Evolutionary conservation across 2,329 filamentous ascomycete genomes (phyloP).

Genomic region (Colletotrichum cuscutae): DNA sequence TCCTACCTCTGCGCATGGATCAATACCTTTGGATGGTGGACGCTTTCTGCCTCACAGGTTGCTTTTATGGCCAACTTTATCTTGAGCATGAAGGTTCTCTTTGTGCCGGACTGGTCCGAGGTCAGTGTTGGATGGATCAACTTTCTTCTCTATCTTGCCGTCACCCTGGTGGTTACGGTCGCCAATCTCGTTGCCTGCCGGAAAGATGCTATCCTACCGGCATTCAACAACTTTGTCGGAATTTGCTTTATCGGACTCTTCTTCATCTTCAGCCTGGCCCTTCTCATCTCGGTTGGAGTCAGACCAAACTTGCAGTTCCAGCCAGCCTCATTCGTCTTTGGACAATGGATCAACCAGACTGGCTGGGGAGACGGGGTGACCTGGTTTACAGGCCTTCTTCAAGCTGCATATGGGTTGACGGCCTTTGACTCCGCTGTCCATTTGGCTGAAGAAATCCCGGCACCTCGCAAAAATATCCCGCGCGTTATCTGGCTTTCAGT

Average conservation of each 20-base stretch:
- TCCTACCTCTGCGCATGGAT: constrained; percentile 70
- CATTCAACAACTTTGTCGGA: not conserved
- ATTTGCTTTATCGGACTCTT: not conserved
- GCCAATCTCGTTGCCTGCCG: not conserved
- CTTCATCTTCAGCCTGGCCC: constrained; percentile 34
- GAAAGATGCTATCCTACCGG: not conserved
- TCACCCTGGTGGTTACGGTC: not conserved
- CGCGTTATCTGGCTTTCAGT: not conserved
- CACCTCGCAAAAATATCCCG: constrained; percentile 48
- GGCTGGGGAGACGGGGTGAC: constrained; percentile 65
- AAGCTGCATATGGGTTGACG: constrained; percentile 65
- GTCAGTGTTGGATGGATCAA: not conserved
- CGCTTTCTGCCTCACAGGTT: constrained; percentile 63
- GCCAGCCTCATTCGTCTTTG: constrained; percentile 62
- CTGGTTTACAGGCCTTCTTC: constrained; percentile 68
- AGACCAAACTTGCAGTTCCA: constrained; percentile 57
- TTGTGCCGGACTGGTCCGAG: not conserved
- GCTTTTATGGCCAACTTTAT: constrained; percentile 69
- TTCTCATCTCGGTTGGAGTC: constrained; percentile 62
- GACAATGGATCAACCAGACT: constrained; percentile 59
- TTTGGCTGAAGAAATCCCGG: constrained; percentile 66
- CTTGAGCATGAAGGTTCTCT: constrained; percentile 43
- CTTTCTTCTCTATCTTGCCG: not conserved
- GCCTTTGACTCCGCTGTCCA: constrained; percentile 69
- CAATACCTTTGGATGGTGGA: constrained; percentile 70